Evolutionary conservation across 2,329 filamentous ascomycete species (phyloP).

Genomic region (Stagonosporopsis rhizophila): DNA sequence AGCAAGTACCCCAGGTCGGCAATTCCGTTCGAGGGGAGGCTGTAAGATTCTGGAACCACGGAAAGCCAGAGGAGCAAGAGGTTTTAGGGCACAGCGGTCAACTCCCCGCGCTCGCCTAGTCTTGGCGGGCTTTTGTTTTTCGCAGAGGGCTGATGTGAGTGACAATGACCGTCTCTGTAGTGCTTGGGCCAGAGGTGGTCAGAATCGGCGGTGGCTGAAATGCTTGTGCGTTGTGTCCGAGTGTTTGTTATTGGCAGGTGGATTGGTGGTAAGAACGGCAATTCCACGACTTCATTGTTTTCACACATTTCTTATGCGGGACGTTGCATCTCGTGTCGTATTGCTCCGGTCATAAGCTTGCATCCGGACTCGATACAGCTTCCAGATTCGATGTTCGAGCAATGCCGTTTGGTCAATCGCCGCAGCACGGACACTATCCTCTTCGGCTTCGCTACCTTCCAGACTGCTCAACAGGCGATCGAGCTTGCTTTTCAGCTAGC

Average conservation of each 20-base stretch:
- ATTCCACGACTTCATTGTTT: constrained; percentile 40
- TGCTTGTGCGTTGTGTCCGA: constrained; percentile 48
- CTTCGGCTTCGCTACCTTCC: constrained; percentile 32
- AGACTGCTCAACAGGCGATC: constrained; percentile 24
- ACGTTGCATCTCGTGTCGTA: constrained; percentile 43
- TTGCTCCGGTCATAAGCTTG: constrained; percentile 37
- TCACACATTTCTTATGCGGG: constrained; percentile 36
- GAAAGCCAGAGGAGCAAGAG: constrained; percentile 45
- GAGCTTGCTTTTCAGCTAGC: constrained; percentile 35
- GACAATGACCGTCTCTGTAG: constrained; percentile 42
- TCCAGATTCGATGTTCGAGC: constrained; percentile 37
- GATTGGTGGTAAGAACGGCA: constrained; percentile 33
- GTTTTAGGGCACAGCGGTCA: constrained; percentile 48
- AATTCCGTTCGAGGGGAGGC: constrained; percentile 31
- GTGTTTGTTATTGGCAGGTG: constrained; percentile 42
- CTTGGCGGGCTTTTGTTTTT: constrained; percentile 48
- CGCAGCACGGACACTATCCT: constrained; percentile 41
- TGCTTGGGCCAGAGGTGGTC: constrained; percentile 48
- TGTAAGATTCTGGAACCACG: constrained; percentile 39
- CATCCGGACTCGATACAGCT: constrained; percentile 34
- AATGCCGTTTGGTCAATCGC: constrained; percentile 39
- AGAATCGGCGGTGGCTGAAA: constrained; percentile 50
- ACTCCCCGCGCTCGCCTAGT: constrained; percentile 47
- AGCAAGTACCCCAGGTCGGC: constrained; percentile 26
- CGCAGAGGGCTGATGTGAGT: constrained; percentile 47